Percentiles rank a stretch among this genome's conserved stretches.
phyloP scores from a whole-genome alignment of 345 rosid species.

The Microcos paniculata region DNA sequence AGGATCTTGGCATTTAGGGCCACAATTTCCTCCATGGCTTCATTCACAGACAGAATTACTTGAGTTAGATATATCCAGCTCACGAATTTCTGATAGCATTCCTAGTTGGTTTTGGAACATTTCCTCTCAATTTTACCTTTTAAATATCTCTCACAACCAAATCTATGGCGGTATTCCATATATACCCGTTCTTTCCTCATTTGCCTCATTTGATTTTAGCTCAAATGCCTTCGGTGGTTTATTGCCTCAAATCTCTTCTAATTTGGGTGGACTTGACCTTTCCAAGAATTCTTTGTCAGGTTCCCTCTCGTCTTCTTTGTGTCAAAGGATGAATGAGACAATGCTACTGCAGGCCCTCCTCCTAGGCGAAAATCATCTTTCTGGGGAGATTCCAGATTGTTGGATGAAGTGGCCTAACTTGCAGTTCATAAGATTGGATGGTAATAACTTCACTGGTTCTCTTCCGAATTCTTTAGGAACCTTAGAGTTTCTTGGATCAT shows the following conservation, averaged over 20 bases:
- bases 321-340: constrained; percentile 28
- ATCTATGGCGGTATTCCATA: constrained; percentile 39
- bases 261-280: constrained; percentile 36
- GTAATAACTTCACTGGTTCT: constrained; percentile 40
- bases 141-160: constrained; percentile 43
- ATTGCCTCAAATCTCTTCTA: constrained; percentile 43
- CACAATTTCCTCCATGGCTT: constrained; percentile 12
- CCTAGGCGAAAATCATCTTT: constrained; percentile 27
- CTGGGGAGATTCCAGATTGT: constrained; percentile 38
- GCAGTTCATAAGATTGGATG: constrained; percentile 31
- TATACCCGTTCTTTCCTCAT: constrained; percentile 25
- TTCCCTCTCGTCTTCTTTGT: constrained; percentile 32
- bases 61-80: constrained; percentile 30
- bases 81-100: constrained; percentile 44
- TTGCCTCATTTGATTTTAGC: constrained; percentile 31
- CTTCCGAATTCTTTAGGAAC: constrained; percentile 39
- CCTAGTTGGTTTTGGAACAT: constrained; percentile 37
- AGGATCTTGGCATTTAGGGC: not conserved
- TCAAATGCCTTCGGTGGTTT: constrained; percentile 44
- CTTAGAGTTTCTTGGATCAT: constrained; percentile 31
- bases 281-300: constrained; percentile 46
- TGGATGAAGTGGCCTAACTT: constrained; percentile 37
- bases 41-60: constrained; percentile 39
- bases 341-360: constrained; percentile 20
- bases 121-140: constrained; percentile 30